Evolutionary conservation across 2,329 filamentous ascomycete species (phyloP).

Genomic region (Cladosporium colombiae): DNA sequence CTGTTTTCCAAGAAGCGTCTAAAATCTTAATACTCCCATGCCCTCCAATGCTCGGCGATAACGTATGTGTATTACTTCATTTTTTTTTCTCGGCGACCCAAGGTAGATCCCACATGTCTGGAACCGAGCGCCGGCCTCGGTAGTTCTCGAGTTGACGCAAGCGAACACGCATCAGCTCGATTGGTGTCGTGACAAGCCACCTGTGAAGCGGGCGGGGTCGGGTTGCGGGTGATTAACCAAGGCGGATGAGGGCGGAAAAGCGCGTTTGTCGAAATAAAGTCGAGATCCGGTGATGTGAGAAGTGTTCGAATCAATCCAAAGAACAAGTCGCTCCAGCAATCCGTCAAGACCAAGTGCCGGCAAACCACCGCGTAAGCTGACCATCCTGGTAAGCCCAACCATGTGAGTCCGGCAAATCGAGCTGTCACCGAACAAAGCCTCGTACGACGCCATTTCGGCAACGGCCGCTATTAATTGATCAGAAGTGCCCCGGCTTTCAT

Average conservation of each 20-base stretch:
- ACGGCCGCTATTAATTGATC: slow-evolving; percentile 52
- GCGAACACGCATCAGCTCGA: not conserved
- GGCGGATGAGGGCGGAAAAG: slow-evolving; percentile 24
- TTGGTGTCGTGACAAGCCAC: slow-evolving; percentile 15
- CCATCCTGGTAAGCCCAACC: slow-evolving; percentile 46
- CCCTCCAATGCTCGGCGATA: not conserved
- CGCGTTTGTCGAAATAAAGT: slow-evolving; percentile 33
- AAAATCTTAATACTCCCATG: not conserved
- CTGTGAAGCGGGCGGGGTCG: slow-evolving; percentile 24
- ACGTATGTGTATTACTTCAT: slow-evolving; percentile 5
- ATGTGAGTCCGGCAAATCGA: slow-evolving; percentile 51
- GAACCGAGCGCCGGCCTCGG: not conserved
- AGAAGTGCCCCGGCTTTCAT: slow-evolving; percentile 35
- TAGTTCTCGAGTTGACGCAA: not conserved
- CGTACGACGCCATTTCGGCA: slow-evolving; percentile 55
- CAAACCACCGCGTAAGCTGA: slow-evolving; percentile 50
- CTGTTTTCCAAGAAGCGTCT: not conserved
- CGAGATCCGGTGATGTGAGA: slow-evolving; percentile 28
- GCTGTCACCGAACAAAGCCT: slow-evolving; percentile 52
- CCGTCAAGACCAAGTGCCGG: slow-evolving; percentile 47
- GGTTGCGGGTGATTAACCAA: slow-evolving; percentile 25
- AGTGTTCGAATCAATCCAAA: slow-evolving; percentile 50
- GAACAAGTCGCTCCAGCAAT: slow-evolving; percentile 48
- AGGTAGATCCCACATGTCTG: not conserved
- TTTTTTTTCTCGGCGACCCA: not conserved